Evolutionary conservation across 371 early-diverging fungal species (phyloP), one percentile per base, ranked within the genome.

Genomic region (Coelomomyces lativittatus): DNA sequence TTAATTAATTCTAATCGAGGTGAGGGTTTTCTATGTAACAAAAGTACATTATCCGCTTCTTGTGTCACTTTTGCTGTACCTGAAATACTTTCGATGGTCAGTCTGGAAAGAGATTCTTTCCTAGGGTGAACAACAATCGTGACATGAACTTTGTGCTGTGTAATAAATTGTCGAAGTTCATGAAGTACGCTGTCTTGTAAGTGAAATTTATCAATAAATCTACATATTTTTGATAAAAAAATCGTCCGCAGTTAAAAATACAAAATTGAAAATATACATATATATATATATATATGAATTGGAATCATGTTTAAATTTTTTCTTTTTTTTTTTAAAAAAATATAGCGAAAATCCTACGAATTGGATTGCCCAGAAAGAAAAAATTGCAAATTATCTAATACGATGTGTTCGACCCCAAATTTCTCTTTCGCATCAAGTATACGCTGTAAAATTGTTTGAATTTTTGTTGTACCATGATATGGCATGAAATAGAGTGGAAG

Each of bases 21-120:
- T n/a, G n/a, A n/a, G n/a, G n/a, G n/a, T n/a, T n/a, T 9, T 6
- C 61, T 67, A 51, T 84, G 84, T 37, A 84, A 51, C 12, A 83
- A 74, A 8, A 83, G 61, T 0, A 84, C 84, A 59, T 83, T 83
- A 50, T 84, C 85, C 11, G 85, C 82, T 62, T 84, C 85, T 48
- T 84, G 85, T 15, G 84, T 81, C 1, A 81, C 69, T 58, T 84
- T 84, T 44, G 82, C 85, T 31, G 81, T 76, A 24, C 85, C 85
- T 56, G 81, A 79, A 8, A 84, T 65, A 3, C 80, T 79, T 46
- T 76, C 72, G 47, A 83, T 70, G 48, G 81, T 83, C 17, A 81
- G 52, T 21, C 68, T 64, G 7, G 62, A 59, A 28, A 58, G 50
- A 47, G 46, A 54, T 50, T 66, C 70, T 51, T 84, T 84, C 44